These are phyloP conservation scores for Pythium apleroticum DNA, from an alignment of 352 stramenopile species.

Conservation along the genomic window DNA sequence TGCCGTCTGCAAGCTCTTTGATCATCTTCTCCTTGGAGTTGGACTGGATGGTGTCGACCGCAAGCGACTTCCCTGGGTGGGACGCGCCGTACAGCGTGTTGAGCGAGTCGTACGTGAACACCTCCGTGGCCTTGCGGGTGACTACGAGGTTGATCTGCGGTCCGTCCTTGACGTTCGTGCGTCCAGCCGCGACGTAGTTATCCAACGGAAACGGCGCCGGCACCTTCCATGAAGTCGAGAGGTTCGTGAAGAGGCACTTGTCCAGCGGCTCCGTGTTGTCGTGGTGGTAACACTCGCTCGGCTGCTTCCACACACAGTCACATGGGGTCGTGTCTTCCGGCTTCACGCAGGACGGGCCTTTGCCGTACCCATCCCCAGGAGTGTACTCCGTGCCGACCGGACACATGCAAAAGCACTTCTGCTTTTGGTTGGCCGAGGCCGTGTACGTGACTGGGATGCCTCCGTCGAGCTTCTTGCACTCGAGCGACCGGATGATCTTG, in stretches of 20 bases:
- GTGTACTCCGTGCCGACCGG: constrained; percentile 35
- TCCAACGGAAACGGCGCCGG: constrained; percentile 53
- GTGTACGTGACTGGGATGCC: constrained; percentile 56
- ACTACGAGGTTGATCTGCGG: constrained; percentile 22
- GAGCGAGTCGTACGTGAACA: constrained; percentile 8
- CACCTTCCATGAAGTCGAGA: constrained; percentile 39
- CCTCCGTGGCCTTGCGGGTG: constrained; percentile 1
- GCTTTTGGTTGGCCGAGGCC: constrained; percentile 28
- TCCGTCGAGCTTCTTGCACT: constrained; percentile 35
- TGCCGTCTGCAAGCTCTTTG: background rate
- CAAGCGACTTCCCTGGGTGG: background rate
- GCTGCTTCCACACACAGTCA: constrained; percentile 46
- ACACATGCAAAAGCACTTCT: constrained; percentile 63
- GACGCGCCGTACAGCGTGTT: background rate
- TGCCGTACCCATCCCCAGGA: constrained; percentile 20
- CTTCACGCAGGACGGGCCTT: constrained; percentile 25
- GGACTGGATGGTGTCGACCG: background rate
- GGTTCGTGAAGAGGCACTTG: constrained; percentile 37
- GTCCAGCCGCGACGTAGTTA: constrained; percentile 53
- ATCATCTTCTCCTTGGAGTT: background rate
- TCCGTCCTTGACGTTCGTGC: constrained; percentile 28
- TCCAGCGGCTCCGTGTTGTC: constrained; percentile 27
- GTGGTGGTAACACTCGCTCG: constrained; percentile 25
- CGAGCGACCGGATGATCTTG: constrained; percentile 34
- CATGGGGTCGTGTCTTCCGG: constrained; percentile 30